These are phyloP conservation scores for Phanerodontia chrysosporium DNA, from an alignment of 768 basidiomycete genomes.

Conservation along the genomic window DNA sequence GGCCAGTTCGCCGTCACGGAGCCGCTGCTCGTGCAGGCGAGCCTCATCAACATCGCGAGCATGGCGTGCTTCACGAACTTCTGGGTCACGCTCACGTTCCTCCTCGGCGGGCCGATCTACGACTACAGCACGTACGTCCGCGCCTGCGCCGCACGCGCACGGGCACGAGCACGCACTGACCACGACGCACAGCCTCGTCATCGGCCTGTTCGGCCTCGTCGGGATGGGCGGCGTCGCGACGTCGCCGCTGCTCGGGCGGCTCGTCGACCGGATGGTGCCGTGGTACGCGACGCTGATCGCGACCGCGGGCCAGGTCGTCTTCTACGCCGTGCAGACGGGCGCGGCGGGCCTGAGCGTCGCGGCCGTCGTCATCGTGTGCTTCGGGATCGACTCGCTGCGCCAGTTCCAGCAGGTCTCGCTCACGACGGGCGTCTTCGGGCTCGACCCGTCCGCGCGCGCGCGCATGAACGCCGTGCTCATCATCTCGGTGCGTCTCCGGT, in stretches of 20 bases:
- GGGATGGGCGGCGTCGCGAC: conserved; percentile 59
- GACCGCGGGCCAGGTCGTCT: conserved; percentile 41
- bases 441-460: conserved; percentile 28
- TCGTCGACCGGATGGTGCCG: conserved; percentile 67
- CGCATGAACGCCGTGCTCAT: conserved; percentile 76
- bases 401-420: conserved; percentile 71
- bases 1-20: conserved; percentile 76
- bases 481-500: conserved; percentile 47
- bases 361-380: conserved; percentile 63
- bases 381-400: conserved; percentile 72
- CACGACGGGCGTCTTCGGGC: conserved; percentile 46
- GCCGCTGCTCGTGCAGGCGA: conserved; percentile 67
- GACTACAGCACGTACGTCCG: conserved; percentile 60
- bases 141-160: neutral
- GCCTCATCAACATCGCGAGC: conserved; percentile 54
- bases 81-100: conserved; percentile 67
- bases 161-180: neutral
- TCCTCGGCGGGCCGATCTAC: conserved; percentile 74
- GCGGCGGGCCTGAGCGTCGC: conserved; percentile 68
- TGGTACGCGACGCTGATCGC: conserved; percentile 73
- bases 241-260: conserved; percentile 64
- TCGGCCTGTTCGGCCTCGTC: conserved; percentile 46
- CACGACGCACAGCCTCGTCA: conserved; percentile 29
- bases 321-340: conserved; percentile 61
- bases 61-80: conserved; percentile 51